A percentile compares a stretch with the other conserved stretches of the same genome.
These are phyloP conservation scores for Cryptomeria japonica DNA, from an alignment of 75 land plant genomes.

Conservation along the genomic window DNA sequence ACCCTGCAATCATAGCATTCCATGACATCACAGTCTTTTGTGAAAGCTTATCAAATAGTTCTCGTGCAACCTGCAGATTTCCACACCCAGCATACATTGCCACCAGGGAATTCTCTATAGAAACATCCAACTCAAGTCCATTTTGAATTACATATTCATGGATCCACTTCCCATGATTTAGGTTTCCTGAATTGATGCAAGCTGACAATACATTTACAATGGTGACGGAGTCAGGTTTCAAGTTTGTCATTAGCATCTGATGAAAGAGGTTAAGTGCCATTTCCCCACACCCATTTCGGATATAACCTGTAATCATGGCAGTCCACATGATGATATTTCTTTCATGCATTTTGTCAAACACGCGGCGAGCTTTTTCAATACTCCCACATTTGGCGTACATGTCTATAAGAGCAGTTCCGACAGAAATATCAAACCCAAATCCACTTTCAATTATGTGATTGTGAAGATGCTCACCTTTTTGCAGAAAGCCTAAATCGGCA, in stretches of 20 bases:
- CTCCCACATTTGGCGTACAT: conserved; percentile 23
- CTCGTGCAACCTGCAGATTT: conserved; percentile 11
- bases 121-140: neutral
- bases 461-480: conserved; percentile 31
- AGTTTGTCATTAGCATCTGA: conserved; percentile 4
- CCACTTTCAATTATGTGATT: neutral
- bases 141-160: conserved; percentile 2
- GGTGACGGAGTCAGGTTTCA: conserved; percentile 13
- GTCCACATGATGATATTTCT: conserved; percentile 16
- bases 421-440: conserved; percentile 9
- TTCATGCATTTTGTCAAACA: conserved; percentile 18
- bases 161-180: conserved; percentile 10
- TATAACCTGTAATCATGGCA: conserved; percentile 15
- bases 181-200: conserved; percentile 14
- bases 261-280: conserved; percentile 13
- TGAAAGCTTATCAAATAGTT: conserved; percentile 15
- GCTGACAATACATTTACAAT: conserved; percentile 7
- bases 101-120: conserved; percentile 9
- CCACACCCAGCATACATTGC: conserved; percentile 32
- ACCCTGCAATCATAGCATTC: conserved; percentile 25
- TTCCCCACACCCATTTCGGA: neutral
- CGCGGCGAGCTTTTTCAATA: conserved; percentile 10
- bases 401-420: conserved; percentile 17
- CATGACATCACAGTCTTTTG: conserved; percentile 20
- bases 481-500: conserved; percentile 46